Base-by-base conservation (phyloP, 2,329 filamentous ascomycete species). In the Aspergillus brasiliensis region DNA sequence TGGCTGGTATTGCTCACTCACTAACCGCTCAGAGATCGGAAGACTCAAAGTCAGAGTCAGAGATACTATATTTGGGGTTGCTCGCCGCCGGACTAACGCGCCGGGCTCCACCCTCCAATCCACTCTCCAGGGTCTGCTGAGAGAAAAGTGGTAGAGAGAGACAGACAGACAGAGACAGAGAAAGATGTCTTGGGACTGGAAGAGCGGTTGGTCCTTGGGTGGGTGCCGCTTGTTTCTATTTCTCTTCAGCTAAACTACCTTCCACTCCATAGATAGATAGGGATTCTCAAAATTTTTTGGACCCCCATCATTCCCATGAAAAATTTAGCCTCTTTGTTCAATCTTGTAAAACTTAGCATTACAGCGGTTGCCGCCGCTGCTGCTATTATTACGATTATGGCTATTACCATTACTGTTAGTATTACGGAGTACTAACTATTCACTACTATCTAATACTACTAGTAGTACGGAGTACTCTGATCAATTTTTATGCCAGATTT, bases 21-120 rank as follows among this genome's bases (percentile, higher is more conserved):
- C 31, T 34, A 34, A 34, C 31, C 31, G 31, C 31, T 34, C 31
- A 34, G 31, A 34, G 31, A 5, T 34, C 31, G 31, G 31, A 34
- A 34, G 31, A 34, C 31, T 15, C 31, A 15, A 11, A 34, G 31
- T 11, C 31, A 34, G 31, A 34, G 31, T 34, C 31, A 34, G 31
- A 34, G 31, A 17, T 53, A 34, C 53, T 56, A 34, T 56, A 31
- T 34, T 37, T 47, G 27, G 40, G n/a, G 38, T 34, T 23, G 31
- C 53, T 48, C 46, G 44, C 38, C 13, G 52, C 38, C 46, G 46
- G 46, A 38, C 56, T 60, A 58, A 17, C 51, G 25, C 56, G 48
- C 46, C 38, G 38, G 53, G 59, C 56, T 61, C 57, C 59, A 59
- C 51, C 44, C 56, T 56, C 51, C 49, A 58, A 58, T 46, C 58